Base-by-base conservation (phyloP, 352 stramenopile genomes). In the Phytopythium aichiense region DNA sequence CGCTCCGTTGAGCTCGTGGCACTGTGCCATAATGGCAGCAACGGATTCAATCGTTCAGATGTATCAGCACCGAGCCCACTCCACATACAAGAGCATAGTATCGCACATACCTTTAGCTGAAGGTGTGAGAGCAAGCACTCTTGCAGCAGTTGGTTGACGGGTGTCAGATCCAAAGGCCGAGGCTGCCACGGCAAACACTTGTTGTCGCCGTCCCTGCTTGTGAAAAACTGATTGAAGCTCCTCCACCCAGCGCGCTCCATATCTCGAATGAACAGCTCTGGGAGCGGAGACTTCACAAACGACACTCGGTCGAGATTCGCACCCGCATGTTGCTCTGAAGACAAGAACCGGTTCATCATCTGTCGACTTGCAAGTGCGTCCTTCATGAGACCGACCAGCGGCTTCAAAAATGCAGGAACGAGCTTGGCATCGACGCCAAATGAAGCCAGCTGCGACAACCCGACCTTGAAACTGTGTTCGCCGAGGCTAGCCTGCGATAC, bases 341-440 rank as follows among this genome's bases (percentile, higher is more conserved):
- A 77, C 13, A 87, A 57, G 52, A 84, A 87, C 11, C 68, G 69
- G 59, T 89, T 88, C 57, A 75, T 81, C 58, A 89, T 73, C 58
- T 91, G 82, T 35, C 79, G 82, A 68, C 76, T 88, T 15, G 72
- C 67, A n/a, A 91, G 53, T 6, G 79, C 73, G 22, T 81, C 71
- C 11, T 69, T 77, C 61, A 91, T 67, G 16, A 72, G 38, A 7
- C 69, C 54, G 15, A 71, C 62, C 4, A 77, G 61, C 6, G 69
- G 48, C n/a, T 48, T 22, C 6, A 91, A 53, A 49, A 91, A 91
- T 13, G 42, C 45, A 3, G 82, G 82, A 20, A 89, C 71, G 2
- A 80, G 56, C 7, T 38, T 30, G 0, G 23, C 6, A 28, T 79
- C 65, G 9, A 87, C 56, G 46, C 74, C 61, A 30, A 85, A 88